Evolutionary conservation across 2,329 filamentous ascomycete species (phyloP), one percentile per base, ranked within the genome.

Genomic region (Phialophora verrucosa): DNA sequence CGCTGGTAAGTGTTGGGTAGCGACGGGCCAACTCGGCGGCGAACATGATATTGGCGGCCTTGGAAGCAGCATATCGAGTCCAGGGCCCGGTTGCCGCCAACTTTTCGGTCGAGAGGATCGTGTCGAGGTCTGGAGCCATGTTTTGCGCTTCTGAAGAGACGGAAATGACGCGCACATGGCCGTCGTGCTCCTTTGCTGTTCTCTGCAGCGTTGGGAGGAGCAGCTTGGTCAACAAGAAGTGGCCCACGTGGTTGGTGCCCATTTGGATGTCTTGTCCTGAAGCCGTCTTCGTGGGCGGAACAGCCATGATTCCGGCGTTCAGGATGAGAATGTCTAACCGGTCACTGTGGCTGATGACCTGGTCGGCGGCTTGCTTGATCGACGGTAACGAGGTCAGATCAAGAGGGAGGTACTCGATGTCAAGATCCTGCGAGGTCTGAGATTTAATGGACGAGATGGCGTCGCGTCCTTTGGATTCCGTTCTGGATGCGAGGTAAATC

Each of bases 381-480:
- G 82, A 84, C 17, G 76, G 72, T 50, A 87, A 80, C 0, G 83
- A 85, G 0, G 80, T 72, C 14, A 87, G 77, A 69, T 87, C 84
- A 29, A 84, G 79, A 11, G 78, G 73, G 8, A 87, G 72, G 66
- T 79, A 78, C 49, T 77, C 75, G 62, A 85, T 79, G 63, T 81
- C 77, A 25, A 76, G 73, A 8, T 70, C 75, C 27, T 67, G 32
- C 8, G 70, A 66, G 12, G 64, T 47, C n/a, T 62, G 66, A 23
- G 64, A 62, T 63, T 75, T 73, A 70, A 83, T 78, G 38, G 81
- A 76, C 4, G 75, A 68, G 64, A 80, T 77, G 14, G 77, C 74
- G 4, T 63, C 69, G 25, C 75, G 65, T 29, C 76, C 76, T 14
- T 75, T 74, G 17, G 75, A 76, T 44, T 76, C 76, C 6, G 76